Evolutionary conservation across 1,139 yeast species (phyloP), one percentile per base, ranked within the genome.

Genomic region (Suzukiozyma palmioleophila): DNA sequence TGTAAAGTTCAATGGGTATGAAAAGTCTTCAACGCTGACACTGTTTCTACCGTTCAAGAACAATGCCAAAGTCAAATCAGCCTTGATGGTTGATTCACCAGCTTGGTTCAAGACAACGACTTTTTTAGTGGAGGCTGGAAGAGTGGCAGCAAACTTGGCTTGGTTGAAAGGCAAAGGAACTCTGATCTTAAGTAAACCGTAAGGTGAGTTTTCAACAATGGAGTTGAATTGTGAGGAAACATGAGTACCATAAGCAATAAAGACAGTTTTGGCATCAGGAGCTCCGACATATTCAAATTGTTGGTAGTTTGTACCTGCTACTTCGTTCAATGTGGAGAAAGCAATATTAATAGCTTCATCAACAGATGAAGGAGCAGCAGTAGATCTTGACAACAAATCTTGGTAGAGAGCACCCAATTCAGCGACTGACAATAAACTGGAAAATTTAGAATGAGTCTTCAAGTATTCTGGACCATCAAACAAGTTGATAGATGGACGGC

Each of bases 401-500:
- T 59, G 59, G 55, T 73, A 75, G 41, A 70, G 57, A 3, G 57
- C 52, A 33, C 73, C 69, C 40, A 83, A 52, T 15, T 74, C 63
- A 11, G 61, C 68, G 27, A 75, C 65, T 11, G 79, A 59, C 40
- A 75, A 60, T 40, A 79, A 74, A 34, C 68, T 64, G 10, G 63
- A 54, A 45, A 73, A 70, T 49, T 74, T 75, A 46, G 77, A 65
- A 51, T 73, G 75, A 46, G 80, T 75, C 50, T 77, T 79, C 39
- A 81, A 60, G 45, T 79, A 81, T 39, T 80, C 75, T 12, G 86
- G 70, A 33, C 97, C 97, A 56, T 89, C 97, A 57, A 82, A 85
- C 48, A 86, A 69, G 60, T 84, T 81, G 41, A 87, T 60, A 15
- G 84, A 72, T 3, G 92, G 87, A 32, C 66, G 61, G 26, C 78